Conservation (phyloP, 2,329 filamentous ascomycete genomes). For the Fusarium sp. region DNA sequence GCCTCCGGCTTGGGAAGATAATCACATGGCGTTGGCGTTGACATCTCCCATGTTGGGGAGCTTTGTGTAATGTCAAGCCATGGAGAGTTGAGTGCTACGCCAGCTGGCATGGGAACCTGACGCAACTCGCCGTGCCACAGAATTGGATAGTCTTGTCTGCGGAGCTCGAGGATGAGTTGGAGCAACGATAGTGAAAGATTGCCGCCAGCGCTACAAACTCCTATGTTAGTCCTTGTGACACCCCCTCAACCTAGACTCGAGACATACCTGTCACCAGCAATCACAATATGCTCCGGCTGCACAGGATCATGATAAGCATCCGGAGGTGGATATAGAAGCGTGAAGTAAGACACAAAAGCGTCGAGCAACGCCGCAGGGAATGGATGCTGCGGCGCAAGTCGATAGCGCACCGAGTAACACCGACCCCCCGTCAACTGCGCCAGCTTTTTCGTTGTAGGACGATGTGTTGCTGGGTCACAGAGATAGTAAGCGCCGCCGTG, state of each 20-base stretch:
- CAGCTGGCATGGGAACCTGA: slow-evolving; percentile 73
- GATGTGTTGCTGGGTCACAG: slow-evolving; percentile 75
- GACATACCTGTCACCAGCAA: slow-evolving; percentile 73
- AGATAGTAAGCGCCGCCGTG: slow-evolving; percentile 81
- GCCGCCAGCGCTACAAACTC: slow-evolving; percentile 70
- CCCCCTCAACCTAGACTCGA: background rate
- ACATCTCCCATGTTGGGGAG: slow-evolving; percentile 44
- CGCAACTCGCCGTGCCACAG: slow-evolving; percentile 69
- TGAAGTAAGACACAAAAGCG: slow-evolving; percentile 76
- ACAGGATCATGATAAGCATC: slow-evolving; percentile 74
- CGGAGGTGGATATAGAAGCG: slow-evolving; percentile 75
- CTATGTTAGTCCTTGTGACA: slow-evolving; percentile 21
- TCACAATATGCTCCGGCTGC: slow-evolving; percentile 71
- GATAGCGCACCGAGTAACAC: slow-evolving; percentile 77
- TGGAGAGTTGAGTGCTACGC: slow-evolving; percentile 69
- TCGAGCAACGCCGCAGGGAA: slow-evolving; percentile 82
- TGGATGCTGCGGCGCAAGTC: slow-evolving; percentile 77
- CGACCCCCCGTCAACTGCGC: slow-evolving; percentile 74
- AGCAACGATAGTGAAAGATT: slow-evolving; percentile 74
- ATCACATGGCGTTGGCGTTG: slow-evolving; percentile 46
- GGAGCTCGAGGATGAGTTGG: slow-evolving; percentile 74
- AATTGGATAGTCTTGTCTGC: slow-evolving; percentile 57
- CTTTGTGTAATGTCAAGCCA: slow-evolving; percentile 78
- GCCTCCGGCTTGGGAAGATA: slow-evolving; percentile 61
- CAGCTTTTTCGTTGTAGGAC: slow-evolving; percentile 66